Conservation (phyloP, 1,284 basidiomycete genomes). For the Fomitopsis schrenkii region DNA sequence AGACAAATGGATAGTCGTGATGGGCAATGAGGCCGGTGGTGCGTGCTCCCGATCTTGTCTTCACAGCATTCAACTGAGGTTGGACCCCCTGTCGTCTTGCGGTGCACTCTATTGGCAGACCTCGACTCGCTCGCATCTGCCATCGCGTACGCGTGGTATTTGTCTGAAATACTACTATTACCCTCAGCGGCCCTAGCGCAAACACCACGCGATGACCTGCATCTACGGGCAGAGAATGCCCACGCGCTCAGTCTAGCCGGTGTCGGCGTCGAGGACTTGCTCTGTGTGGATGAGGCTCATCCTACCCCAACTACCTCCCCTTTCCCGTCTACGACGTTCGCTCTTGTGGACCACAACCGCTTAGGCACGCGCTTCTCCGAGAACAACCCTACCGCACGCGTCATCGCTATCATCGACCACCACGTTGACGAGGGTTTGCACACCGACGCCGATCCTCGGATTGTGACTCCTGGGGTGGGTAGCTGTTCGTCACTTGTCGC, state of each 20-base stretch:
- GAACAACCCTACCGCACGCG: slow-evolving; percentile 40
- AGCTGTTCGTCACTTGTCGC: slow-evolving; percentile 81
- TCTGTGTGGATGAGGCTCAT: slow-evolving; percentile 56
- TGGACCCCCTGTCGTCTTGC: not conserved
- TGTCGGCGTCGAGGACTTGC: slow-evolving; percentile 46
- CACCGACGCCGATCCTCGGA: slow-evolving; percentile 60
- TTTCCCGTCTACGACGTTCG: slow-evolving; percentile 65
- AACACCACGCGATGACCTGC: slow-evolving; percentile 65
- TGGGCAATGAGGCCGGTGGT: slow-evolving; percentile 95
- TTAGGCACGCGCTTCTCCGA: slow-evolving; percentile 51
- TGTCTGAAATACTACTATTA: slow-evolving; percentile 43
- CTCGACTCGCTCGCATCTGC: slow-evolving; percentile 85
- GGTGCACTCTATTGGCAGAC: slow-evolving; percentile 44
- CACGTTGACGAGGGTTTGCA: slow-evolving; percentile 84
- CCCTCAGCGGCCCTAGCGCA: slow-evolving; percentile 74
- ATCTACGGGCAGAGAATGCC: slow-evolving; percentile 84
- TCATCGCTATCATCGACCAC: slow-evolving; percentile 88
- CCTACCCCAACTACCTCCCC: slow-evolving; percentile 24
- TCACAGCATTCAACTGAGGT: not conserved
- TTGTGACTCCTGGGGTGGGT: slow-evolving; percentile 62
- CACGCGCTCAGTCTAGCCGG: slow-evolving; percentile 63
- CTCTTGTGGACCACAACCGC: slow-evolving; percentile 88
- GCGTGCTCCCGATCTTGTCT: slow-evolving; percentile 17
- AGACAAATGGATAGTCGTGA: slow-evolving; percentile 74
- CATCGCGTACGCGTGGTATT: slow-evolving; percentile 76